These are phyloP conservation scores for Cercospora berteroae DNA, from an alignment of 2,329 filamentous ascomycete genomes.

Conservation along the genomic window DNA sequence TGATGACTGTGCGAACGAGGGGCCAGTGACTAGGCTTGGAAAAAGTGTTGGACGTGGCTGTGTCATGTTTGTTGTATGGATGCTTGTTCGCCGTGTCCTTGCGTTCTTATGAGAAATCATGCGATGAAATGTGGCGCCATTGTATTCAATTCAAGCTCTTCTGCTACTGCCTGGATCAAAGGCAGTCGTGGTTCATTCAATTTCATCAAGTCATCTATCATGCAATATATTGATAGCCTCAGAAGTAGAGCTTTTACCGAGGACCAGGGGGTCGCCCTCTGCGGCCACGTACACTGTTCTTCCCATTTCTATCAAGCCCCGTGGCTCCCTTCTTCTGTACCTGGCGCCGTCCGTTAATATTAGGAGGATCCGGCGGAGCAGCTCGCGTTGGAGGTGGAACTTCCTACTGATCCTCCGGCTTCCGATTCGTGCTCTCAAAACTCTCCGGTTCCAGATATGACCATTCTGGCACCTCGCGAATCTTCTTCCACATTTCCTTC, in stretches of 20 bases:
- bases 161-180: not conserved
- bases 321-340: not conserved
- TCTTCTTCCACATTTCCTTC: conserved; percentile 93
- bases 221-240: not conserved
- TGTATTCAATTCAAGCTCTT: not conserved
- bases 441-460: conserved; percentile 40
- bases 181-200: not conserved
- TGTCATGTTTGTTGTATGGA: too few relatives aligned
- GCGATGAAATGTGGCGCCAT: not conserved
- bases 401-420: conserved; percentile 23
- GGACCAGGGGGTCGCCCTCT: not conserved
- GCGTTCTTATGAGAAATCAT: too few relatives aligned
- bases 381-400: conserved; percentile 3
- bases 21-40: too few relatives aligned
- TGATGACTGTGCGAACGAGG: not conserved
- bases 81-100: too few relatives aligned
- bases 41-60: too few relatives aligned
- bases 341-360: not conserved
- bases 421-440: conserved; percentile 36
- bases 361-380: not conserved
- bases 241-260: not conserved
- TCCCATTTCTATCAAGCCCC: not conserved
- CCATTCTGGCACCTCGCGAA: conserved; percentile 92
- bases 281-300: not conserved
- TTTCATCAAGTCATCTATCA: not conserved